A percentile compares a stretch with the other conserved stretches of the same genome.
These are phyloP conservation scores for Leccinum fuscescens DNA, from an alignment of 1,284 basidiomycete species.

Conservation along the genomic window DNA sequence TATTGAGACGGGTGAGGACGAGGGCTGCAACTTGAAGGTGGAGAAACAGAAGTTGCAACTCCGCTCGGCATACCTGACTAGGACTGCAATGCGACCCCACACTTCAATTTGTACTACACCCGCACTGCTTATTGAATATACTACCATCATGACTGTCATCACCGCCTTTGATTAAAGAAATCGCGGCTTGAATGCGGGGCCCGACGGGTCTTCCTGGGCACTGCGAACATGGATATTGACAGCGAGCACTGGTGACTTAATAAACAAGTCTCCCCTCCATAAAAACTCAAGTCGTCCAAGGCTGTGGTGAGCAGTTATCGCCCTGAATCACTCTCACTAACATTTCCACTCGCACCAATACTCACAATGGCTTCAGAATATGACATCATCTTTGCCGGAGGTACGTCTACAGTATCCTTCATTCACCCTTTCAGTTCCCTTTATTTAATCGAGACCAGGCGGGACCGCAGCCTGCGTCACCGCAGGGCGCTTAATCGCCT, in stretches of 20 bases:
- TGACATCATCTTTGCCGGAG: slow-evolving; percentile 51
- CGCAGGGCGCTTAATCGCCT: slow-evolving; percentile 17
- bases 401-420: slow-evolving; percentile 28
- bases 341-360: neutral
- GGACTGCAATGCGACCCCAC: neutral
- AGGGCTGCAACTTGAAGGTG: neutral
- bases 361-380: slow-evolving; percentile 22
- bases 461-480: slow-evolving; percentile 23
- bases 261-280: neutral
- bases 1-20: too few species aligned
- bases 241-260: neutral
- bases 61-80: neutral
- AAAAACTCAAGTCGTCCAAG: neutral
- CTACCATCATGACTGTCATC: neutral
- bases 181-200: neutral
- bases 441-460: slow-evolving; percentile 8
- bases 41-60: neutral
- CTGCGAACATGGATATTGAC: neutral
- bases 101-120: neutral
- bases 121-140: neutral
- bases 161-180: neutral
- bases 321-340: neutral
- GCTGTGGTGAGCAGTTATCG: neutral
- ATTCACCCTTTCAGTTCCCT: too few species aligned
- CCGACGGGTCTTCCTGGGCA: neutral